Conservation (phyloP, 2,329 filamentous ascomycete genomes). For the Fusarium xyrophilum region DNA sequence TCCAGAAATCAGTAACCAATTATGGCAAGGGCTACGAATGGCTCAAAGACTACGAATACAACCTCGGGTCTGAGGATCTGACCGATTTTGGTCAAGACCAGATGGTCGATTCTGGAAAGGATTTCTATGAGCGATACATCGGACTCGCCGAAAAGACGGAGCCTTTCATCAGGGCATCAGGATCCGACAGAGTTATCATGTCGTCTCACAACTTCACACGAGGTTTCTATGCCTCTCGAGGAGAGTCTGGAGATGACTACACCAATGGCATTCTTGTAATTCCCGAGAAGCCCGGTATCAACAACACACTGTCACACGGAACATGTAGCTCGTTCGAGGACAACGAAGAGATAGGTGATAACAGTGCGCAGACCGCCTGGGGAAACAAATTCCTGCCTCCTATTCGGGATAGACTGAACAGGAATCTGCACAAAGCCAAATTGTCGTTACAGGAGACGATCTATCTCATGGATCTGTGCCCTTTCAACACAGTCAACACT, state of each 20-base stretch:
- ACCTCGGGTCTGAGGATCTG: slow-evolving; percentile 72
- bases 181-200: slow-evolving; percentile 72
- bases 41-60: slow-evolving; percentile 74
- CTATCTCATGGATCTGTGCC: slow-evolving; percentile 86
- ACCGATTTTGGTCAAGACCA: slow-evolving; percentile 71
- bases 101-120: slow-evolving; percentile 75
- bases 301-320: slow-evolving; percentile 83
- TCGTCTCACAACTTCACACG: slow-evolving; percentile 78
- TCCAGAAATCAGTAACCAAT: slow-evolving; percentile 63
- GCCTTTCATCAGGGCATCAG: slow-evolving; percentile 77
- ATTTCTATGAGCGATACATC: slow-evolving; percentile 78
- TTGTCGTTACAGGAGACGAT: slow-evolving; percentile 69
- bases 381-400: slow-evolving; percentile 67
- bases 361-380: slow-evolving; percentile 64
- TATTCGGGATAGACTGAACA: slow-evolving; percentile 74
- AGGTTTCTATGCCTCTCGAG: slow-evolving; percentile 67
- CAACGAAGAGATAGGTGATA: slow-evolving; percentile 58
- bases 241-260: slow-evolving; percentile 50
- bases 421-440: slow-evolving; percentile 70
- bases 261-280: slow-evolving; percentile 69
- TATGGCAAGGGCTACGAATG: slow-evolving; percentile 74
- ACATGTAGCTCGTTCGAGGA: slow-evolving; percentile 75
- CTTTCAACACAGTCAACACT: slow-evolving; percentile 79
- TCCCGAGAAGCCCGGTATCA: slow-evolving; percentile 68
- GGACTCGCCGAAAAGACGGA: slow-evolving; percentile 62